phyloP scores from a whole-genome alignment of 345 rosid genomes.

The Litchi chinensis region DNA sequence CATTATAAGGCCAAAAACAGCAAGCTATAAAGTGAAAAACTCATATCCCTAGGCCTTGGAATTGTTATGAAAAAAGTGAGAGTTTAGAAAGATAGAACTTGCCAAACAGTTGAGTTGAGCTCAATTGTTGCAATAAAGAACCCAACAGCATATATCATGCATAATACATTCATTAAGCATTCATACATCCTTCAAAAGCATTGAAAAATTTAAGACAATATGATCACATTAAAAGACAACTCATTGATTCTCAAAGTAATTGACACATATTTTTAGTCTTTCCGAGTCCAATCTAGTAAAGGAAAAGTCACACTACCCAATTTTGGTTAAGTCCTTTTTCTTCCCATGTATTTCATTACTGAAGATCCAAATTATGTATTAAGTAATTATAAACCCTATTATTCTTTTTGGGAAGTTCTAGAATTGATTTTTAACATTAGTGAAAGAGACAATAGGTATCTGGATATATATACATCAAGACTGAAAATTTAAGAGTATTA shows the following conservation, averaged over 20 bases:
- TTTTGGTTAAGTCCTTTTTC: not conserved
- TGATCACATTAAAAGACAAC: not conserved
- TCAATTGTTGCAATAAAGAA: not conserved
- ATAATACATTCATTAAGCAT: constrained; percentile 11
- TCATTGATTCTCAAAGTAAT: not conserved
- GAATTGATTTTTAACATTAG: not conserved
- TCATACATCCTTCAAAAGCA: constrained; percentile 4
- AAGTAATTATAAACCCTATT: not conserved
- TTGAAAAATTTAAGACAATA: not conserved
- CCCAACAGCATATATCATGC: not conserved
- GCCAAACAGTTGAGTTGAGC: constrained; percentile 6
- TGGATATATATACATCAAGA: not conserved
- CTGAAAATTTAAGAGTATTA: constrained; percentile 6
- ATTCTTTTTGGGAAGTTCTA: not conserved
- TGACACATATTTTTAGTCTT: not conserved
- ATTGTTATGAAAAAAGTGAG: not conserved
- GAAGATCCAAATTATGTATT: not conserved
- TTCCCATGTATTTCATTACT: not conserved
- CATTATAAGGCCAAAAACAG: not conserved
- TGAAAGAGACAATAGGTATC: not conserved
- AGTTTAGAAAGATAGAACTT: not conserved
- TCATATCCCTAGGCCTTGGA: not conserved
- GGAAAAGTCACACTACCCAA: not conserved
- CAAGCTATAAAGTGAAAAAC: not conserved
- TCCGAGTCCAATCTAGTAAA: not conserved